Evolutionary conservation across 257 asterid species (phyloP).

Genomic region (Solanum appendiculatum): DNA sequence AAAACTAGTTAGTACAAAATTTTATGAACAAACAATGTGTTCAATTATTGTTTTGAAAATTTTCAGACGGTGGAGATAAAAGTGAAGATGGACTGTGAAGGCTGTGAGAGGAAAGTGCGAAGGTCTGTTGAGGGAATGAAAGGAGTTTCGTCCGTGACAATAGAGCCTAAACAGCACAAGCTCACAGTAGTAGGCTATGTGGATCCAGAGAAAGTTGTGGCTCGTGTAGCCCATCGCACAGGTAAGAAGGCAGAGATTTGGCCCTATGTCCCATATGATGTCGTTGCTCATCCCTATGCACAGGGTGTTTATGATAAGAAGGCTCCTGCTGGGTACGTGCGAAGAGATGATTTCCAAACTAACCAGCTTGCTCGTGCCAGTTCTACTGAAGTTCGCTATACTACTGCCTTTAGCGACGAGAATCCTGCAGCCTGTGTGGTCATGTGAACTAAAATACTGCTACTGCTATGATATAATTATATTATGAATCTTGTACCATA

Average conservation of each 20-base stretch:
- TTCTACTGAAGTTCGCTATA: conserved; percentile 91
- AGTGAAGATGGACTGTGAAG: conserved; percentile 93
- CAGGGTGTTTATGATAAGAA: conserved; percentile 78
- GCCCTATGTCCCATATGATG: conserved; percentile 98
- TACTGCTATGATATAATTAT: background rate
- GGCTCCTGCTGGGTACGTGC: conserved; percentile 92
- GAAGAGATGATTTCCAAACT: conserved; percentile 20
- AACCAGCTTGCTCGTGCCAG: conserved; percentile 77
- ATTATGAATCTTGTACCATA: background rate
- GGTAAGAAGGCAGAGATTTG: conserved; percentile 91
- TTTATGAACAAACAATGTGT: too few species aligned
- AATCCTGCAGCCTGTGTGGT: conserved; percentile 74
- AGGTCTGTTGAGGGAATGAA: conserved; percentile 91
- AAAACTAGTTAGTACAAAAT: background rate
- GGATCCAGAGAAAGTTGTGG: conserved; percentile 73
- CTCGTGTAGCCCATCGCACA: conserved; percentile 81
- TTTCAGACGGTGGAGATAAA: conserved; percentile 84
- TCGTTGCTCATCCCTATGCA: conserved; percentile 85
- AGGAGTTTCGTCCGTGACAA: conserved; percentile 68
- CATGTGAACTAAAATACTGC: conserved; percentile 38
- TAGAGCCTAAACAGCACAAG: conserved; percentile 76
- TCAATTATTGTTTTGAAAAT: background rate
- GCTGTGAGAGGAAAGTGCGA: conserved; percentile 81
- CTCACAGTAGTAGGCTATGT: conserved; percentile 86
- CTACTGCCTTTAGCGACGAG: conserved; percentile 94